Base-by-base conservation (phyloP, 2,329 filamentous ascomycete genomes). In the Pseudofabraea citricarpa region DNA sequence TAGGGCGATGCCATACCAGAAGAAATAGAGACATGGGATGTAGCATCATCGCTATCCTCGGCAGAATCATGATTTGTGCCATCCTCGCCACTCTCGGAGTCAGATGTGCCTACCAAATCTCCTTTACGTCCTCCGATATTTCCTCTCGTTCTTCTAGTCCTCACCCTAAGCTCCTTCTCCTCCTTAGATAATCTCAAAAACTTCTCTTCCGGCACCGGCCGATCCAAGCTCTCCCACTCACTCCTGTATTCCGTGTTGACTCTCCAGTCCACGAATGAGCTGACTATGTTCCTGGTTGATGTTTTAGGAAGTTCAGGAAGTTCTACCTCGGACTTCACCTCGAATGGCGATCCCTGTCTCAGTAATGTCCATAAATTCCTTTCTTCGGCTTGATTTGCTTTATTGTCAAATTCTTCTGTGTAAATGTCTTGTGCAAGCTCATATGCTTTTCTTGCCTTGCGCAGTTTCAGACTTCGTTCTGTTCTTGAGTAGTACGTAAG, bases 171-270 rank as follows among this genome's bases (percentile, higher is more conserved):
- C 48, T 37, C 35, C 20, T 37, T 20, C 18, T 36, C 12, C 33
- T 37, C 22, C 20, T 37, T 18, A 7, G 33, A 18, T 22, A 12
- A n/a, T 21, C 20, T 13, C 18, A 29, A 41, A 49, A 61, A 59
- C 3, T 45, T 45, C 40, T 53, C 49, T 12, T 48, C 40, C 2
- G 36, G 20, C 7, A 60, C 47, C 15, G 49, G 53, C 9, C 20
- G 42, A 12, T 51, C 49, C 31, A 56, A 40, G 5, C 37, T 46
- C 45, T 63, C 60, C 60, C 60, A 63, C 13, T 50, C 41, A 49
- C 54, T 60, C 45, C 56, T 52, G 43, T 52, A 58, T 21, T 57
- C 52, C 1, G 52, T 35, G 39, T 45, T 45, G 3, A 50, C 45
- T 20, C 59, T 59, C 60, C 60, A 63, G 43, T 52, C 45, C 15